A percentile compares a stretch with the other conserved stretches of the same genome.
Evolutionary conservation across 352 stramenopile genomes (phyloP).

Genomic region (Phytophthora aleatoria): DNA sequence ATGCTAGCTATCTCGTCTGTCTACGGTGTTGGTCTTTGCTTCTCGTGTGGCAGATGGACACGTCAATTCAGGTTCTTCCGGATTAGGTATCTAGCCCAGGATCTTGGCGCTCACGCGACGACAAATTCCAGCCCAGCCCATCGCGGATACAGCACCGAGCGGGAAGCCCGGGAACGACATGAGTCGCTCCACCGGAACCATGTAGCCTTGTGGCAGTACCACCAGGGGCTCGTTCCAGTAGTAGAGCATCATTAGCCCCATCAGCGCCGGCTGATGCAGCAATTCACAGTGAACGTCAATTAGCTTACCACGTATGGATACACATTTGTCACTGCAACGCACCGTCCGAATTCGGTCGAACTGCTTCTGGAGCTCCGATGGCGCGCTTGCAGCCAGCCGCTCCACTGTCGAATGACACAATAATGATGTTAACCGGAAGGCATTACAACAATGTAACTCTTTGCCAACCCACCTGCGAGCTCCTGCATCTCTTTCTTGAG

Average conservation of each 20-base stretch:
- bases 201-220: conserved; percentile 71
- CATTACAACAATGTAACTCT: background rate
- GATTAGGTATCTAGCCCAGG: conserved; percentile 41
- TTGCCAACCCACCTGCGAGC: conserved; percentile 53
- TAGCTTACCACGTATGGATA: background rate
- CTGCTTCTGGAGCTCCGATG: conserved; percentile 76
- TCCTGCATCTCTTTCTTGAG: conserved; percentile 88
- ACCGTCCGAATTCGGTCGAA: conserved; percentile 77
- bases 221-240: conserved; percentile 85
- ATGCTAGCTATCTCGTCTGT: conserved; percentile 8
- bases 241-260: conserved; percentile 56
- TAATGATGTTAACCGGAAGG: background rate
- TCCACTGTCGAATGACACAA: conserved; percentile 47
- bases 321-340: conserved; percentile 17
- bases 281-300: background rate
- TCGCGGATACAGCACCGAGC: conserved; percentile 71
- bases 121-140: conserved; percentile 79
- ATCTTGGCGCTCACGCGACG: conserved; percentile 76
- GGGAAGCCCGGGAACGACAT: conserved; percentile 81
- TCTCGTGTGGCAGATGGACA: background rate
- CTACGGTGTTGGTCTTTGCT: conserved; percentile 2
- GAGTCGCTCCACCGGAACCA: conserved; percentile 80
- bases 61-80: conserved; percentile 1
- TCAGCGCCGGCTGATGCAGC: conserved; percentile 51
- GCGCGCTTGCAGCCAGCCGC: conserved; percentile 65